These are phyloP conservation scores for Schizophyllum amplum DNA, from an alignment of 1,284 basidiomycete genomes.

Conservation along the genomic window DNA sequence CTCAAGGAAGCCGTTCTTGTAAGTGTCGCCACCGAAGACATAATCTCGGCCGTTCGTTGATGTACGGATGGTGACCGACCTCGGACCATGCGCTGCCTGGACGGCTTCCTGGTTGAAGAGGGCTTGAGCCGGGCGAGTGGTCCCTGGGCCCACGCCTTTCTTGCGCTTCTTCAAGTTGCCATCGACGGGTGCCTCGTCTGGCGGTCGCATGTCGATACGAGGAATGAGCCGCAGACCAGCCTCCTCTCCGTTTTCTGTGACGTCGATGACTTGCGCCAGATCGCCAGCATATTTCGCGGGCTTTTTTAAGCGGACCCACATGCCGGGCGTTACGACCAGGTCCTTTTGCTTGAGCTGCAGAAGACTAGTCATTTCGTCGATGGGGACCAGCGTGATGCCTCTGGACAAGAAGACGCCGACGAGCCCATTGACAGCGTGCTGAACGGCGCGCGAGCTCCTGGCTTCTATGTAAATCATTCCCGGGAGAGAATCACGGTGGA, in stretches of 20 bases:
- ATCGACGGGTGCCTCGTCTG: slow-evolving; percentile 51
- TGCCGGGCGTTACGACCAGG: slow-evolving; percentile 76
- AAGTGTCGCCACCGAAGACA: slow-evolving; percentile 91
- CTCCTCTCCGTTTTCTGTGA: slow-evolving; percentile 90
- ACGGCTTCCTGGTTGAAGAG: slow-evolving; percentile 96
- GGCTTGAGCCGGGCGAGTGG: slow-evolving; percentile 82
- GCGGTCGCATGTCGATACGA: slow-evolving; percentile 91
- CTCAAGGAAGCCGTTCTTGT: slow-evolving; percentile 91
- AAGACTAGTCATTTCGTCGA: slow-evolving; percentile 97
- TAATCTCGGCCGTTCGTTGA: slow-evolving; percentile 37
- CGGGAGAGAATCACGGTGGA: slow-evolving; percentile 91
- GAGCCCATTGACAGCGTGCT: slow-evolving; percentile 80
- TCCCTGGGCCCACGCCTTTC: slow-evolving; percentile 37
- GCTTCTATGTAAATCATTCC: slow-evolving; percentile 98
- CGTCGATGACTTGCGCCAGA: slow-evolving; percentile 91
- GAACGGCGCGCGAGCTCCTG: slow-evolving; percentile 80
- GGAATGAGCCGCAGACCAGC: slow-evolving; percentile 93
- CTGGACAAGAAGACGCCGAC: slow-evolving; percentile 86
- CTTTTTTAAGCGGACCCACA: slow-evolving; percentile 93
- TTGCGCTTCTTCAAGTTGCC: slow-evolving; percentile 52
- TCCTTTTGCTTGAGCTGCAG: slow-evolving; percentile 96
- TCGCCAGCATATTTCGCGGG: slow-evolving; percentile 89
- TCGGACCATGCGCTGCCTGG: slow-evolving; percentile 77
- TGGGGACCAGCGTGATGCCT: slow-evolving; percentile 83
- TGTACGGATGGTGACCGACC: slow-evolving; percentile 65